phyloP scores from a whole-genome alignment of 495 filamentous ascomycete genomes.

The Thermochaetoides thermophila region DNA sequence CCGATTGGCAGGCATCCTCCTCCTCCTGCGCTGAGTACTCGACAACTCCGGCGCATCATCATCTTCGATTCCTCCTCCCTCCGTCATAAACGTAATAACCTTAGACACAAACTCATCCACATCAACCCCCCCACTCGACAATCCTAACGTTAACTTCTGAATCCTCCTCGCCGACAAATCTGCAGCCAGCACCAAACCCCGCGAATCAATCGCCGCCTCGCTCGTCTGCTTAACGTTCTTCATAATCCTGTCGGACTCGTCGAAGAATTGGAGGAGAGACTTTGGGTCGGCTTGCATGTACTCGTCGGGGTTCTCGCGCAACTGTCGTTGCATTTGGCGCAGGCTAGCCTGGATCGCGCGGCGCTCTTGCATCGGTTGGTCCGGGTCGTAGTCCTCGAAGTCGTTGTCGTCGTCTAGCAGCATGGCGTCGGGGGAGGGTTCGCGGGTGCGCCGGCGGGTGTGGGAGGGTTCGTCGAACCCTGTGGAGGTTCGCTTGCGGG shows the following conservation, averaged over 20 bases:
- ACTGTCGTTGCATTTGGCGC: slow-evolving; percentile 48
- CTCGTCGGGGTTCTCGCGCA: slow-evolving; percentile 60
- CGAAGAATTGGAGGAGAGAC: slow-evolving; percentile 41
- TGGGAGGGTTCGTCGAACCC: too few relatives aligned
- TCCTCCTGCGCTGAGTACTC: slow-evolving; percentile 30
- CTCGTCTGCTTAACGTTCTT: slow-evolving; percentile 69
- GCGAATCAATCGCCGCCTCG: slow-evolving; percentile 86
- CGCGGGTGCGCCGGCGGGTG: slow-evolving; percentile 24
- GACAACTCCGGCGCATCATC: slow-evolving; percentile 28
- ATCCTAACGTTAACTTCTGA: slow-evolving; percentile 53
- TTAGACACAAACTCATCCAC: slow-evolving; percentile 89
- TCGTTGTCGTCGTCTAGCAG: slow-evolving; percentile 10
- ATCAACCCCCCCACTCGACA: slow-evolving; percentile 57
- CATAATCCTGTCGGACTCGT: slow-evolving; percentile 49
- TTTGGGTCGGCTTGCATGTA: slow-evolving; percentile 44
- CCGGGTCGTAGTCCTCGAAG: slow-evolving; percentile 60
- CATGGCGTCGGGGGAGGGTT: slow-evolving; percentile 14
- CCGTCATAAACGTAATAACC: slow-evolving; percentile 75
- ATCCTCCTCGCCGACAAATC: slow-evolving; percentile 67
- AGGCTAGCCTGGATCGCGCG: slow-evolving; percentile 51
- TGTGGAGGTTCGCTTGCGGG: too few relatives aligned
- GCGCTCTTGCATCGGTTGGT: slow-evolving; percentile 71
- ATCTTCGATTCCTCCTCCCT: slow-evolving; percentile 32
- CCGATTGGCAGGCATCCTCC: slow-evolving; percentile 17
- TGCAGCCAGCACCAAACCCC: slow-evolving; percentile 60